phyloP scores from a whole-genome alignment of 768 basidiomycete genomes.

The Phanerochaete sordida region DNA sequence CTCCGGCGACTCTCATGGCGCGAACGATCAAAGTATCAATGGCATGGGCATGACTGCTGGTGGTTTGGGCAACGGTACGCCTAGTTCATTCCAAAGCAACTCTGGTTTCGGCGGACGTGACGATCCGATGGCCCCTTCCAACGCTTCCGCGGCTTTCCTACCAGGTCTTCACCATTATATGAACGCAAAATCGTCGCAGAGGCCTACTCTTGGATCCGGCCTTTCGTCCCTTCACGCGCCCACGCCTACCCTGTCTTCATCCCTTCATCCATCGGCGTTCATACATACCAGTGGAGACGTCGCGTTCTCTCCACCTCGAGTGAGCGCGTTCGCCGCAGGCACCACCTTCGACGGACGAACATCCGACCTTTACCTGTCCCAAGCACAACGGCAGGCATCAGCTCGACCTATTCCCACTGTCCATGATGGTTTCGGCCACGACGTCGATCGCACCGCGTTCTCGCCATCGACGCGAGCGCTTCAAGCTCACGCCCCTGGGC shows the following conservation, averaged over 20 bases:
- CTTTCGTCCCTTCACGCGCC: conserved; percentile 20
- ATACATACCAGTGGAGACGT: conserved; percentile 6
- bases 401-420: conserved; percentile 28
- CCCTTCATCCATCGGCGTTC: conserved; percentile 11
- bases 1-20: conserved; percentile 28
- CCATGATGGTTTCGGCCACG: conserved; percentile 17
- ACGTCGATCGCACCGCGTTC: conserved; percentile 32
- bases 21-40: conserved; percentile 29
- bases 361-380: conserved; percentile 34
- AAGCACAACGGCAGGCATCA: conserved; percentile 33
- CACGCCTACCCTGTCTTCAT: conserved; percentile 5
- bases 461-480: conserved; percentile 78
- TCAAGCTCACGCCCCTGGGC: conserved; percentile 85
- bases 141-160: conserved; percentile 81
- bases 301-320: conserved; percentile 25
- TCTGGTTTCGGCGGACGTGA: conserved; percentile 36
- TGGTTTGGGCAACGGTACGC: conserved; percentile 39
- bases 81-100: conserved; percentile 49
- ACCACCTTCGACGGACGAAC: conserved; percentile 25
- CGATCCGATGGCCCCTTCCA: conserved; percentile 61
- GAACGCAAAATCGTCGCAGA: conserved; percentile 35
- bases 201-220: conserved; percentile 20
- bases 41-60: conserved; percentile 17
- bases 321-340: conserved; percentile 18
- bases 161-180: conserved; percentile 69